These are phyloP conservation scores for Eustoma russellianum DNA, from an alignment of 257 asterid genomes.

Conservation along the genomic window DNA sequence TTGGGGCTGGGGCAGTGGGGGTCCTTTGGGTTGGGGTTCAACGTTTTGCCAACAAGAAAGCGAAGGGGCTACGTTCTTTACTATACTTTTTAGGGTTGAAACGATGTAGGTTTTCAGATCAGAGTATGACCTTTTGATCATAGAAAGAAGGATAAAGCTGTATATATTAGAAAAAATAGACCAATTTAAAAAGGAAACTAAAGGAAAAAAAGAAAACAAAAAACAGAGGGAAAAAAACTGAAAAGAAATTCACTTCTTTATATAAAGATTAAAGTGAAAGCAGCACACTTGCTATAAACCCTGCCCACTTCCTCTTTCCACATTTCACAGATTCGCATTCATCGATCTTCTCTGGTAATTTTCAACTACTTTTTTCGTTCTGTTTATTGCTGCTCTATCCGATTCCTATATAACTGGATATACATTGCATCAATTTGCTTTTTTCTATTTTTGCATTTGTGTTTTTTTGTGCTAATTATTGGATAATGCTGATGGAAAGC, in stretches of 20 bases:
- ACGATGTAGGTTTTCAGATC: no score
- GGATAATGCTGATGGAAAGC: conserved; percentile 4
- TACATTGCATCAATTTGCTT: neutral
- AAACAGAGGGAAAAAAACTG: neutral
- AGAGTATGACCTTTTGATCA: no score
- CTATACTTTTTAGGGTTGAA: no score
- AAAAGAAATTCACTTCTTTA: neutral
- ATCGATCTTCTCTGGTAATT: conserved; percentile 18
- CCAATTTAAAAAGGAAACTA: neutral
- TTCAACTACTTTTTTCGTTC: neutral
- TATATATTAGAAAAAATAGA: no score
- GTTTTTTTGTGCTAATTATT: neutral
- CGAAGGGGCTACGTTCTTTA: no score
- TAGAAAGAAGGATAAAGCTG: no score
- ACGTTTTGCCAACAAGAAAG: no score
- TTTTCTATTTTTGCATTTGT: neutral
- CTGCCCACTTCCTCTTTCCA: conserved; percentile 4
- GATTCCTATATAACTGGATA: neutral
- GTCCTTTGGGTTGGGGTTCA: no score
- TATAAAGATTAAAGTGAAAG: conserved; percentile 1
- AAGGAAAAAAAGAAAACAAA: neutral
- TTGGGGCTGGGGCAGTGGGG: no score
- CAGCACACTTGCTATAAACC: conserved; percentile 6
- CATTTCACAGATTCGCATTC: conserved; percentile 5
- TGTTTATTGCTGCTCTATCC: neutral